Percentiles rank a stretch among this genome's conserved stretches.
These are phyloP conservation scores for Myochromella boudieri DNA, from an alignment of 768 basidiomycete species.

Conservation along the genomic window DNA sequence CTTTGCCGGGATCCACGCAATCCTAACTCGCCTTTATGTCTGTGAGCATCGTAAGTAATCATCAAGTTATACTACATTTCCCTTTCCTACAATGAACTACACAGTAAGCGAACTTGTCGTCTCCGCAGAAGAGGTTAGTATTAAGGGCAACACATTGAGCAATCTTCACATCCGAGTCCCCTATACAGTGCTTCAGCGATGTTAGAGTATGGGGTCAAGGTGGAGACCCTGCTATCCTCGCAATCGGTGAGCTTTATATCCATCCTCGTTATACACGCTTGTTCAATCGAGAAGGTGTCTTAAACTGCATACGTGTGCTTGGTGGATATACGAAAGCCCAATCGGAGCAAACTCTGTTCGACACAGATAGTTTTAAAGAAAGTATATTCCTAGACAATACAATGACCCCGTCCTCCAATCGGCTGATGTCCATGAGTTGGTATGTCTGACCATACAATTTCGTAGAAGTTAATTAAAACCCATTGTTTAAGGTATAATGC, in stretches of 20 bases:
- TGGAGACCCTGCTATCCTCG: slow-evolving; percentile 51
- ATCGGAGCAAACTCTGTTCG: slow-evolving; percentile 53
- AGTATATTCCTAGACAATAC: slow-evolving; percentile 48
- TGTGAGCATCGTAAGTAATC: slow-evolving; percentile 57
- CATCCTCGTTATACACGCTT: background rate
- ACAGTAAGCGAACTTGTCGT: slow-evolving; percentile 58
- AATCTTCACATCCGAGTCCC: slow-evolving; percentile 4
- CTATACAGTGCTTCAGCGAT: slow-evolving; percentile 51
- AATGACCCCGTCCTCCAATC: slow-evolving; percentile 43
- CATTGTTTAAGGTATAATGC: slow-evolving; percentile 54
- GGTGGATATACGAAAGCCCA: slow-evolving; percentile 56
- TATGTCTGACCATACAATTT: slow-evolving; percentile 16
- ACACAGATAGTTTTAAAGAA: slow-evolving; percentile 61
- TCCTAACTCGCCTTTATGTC: slow-evolving; percentile 55
- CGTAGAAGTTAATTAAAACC: background rate
- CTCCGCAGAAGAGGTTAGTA: slow-evolving; percentile 60
- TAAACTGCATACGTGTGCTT: slow-evolving; percentile 64
- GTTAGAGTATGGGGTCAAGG: slow-evolving; percentile 55
- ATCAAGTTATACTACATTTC: background rate
- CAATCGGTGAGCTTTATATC: slow-evolving; percentile 42
- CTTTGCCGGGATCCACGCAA: slow-evolving; percentile 55
- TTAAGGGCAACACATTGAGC: background rate
- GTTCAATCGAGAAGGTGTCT: slow-evolving; percentile 35
- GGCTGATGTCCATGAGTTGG: slow-evolving; percentile 60
- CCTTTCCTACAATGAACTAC: slow-evolving; percentile 1